A percentile compares a stretch with the other conserved stretches of the same genome.
Evolutionary conservation across 1,284 basidiomycete species (phyloP).

Genomic region (Porodaedalea pini): DNA sequence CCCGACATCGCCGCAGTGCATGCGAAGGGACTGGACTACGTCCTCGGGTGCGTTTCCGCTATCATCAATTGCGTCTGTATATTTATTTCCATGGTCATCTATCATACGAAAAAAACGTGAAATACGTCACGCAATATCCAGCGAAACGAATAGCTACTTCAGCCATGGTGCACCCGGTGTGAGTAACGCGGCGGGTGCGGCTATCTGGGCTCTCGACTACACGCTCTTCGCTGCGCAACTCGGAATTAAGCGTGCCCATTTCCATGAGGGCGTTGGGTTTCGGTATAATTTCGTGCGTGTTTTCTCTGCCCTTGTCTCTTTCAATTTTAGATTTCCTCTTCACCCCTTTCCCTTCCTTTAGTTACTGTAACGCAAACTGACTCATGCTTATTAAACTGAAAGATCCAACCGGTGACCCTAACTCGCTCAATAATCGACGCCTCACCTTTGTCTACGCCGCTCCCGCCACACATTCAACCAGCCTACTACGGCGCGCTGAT

Average conservation of each 20-base stretch:
- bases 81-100: neutral
- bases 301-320: slow-evolving; percentile 16
- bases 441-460: slow-evolving; percentile 41
- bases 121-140: no score
- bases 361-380: no score
- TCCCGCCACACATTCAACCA: slow-evolving; percentile 54
- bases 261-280: slow-evolving; percentile 44
- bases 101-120: slow-evolving; percentile 37
- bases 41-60: slow-evolving; percentile 45
- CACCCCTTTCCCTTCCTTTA: no score
- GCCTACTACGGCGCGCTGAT: slow-evolving; percentile 60
- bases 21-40: slow-evolving; percentile 48
- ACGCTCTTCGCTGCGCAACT: slow-evolving; percentile 44
- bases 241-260: slow-evolving; percentile 36
- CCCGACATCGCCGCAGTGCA: slow-evolving; percentile 49
- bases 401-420: slow-evolving; percentile 56
- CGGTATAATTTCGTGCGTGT: slow-evolving; percentile 41
- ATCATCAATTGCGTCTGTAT: neutral
- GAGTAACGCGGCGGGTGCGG: slow-evolving; percentile 66
- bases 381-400: no score
- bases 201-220: slow-evolving; percentile 68
- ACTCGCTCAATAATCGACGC: slow-evolving; percentile 51
- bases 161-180: slow-evolving; percentile 61
- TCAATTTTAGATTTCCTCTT: no score
- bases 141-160: slow-evolving; percentile 28